A percentile compares a stretch with the other conserved stretches of the same genome.
These are phyloP conservation scores for Debaryomyces psychrophilus DNA, from an alignment of 1,139 yeast species.

Conservation along the genomic window DNA sequence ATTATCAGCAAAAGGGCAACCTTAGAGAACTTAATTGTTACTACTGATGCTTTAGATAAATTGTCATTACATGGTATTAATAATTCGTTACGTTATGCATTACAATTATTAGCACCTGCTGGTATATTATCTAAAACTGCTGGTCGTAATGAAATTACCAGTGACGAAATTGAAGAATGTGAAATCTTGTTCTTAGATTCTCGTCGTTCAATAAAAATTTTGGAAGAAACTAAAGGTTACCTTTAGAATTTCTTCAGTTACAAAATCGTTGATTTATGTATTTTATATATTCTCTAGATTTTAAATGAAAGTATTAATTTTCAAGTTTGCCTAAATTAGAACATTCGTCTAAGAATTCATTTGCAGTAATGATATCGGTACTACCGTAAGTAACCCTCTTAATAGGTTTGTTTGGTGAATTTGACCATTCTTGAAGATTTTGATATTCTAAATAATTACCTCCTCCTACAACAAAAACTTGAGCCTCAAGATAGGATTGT, in stretches of 20 bases:
- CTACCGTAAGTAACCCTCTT: constrained; percentile 79
- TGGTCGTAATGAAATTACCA: constrained; percentile 70
- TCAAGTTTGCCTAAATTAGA: constrained; percentile 50
- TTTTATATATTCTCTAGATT: constrained; percentile 9
- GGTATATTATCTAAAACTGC: constrained; percentile 77
- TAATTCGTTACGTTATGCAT: constrained; percentile 86
- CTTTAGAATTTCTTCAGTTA: constrained; percentile 31
- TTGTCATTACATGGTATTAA: constrained; percentile 71
- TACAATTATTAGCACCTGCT: constrained; percentile 90
- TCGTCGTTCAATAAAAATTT: constrained; percentile 76
- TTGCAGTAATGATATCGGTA: constrained; percentile 78
- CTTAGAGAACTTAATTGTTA: constrained; percentile 69
- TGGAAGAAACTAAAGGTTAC: constrained; percentile 58
- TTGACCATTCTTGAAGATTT: constrained; percentile 84
- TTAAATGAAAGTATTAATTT: constrained; percentile 8
- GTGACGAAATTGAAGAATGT: constrained; percentile 83
- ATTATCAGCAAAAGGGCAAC: constrained; percentile 81
- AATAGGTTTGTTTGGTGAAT: constrained; percentile 43
- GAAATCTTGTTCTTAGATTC: constrained; percentile 86
- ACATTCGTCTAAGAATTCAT: constrained; percentile 74
- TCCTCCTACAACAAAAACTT: constrained; percentile 94
- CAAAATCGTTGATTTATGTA: constrained; percentile 5
- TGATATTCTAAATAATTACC: constrained; percentile 95
- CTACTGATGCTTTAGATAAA: constrained; percentile 68
- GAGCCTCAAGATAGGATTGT: constrained; percentile 75